Conservation (phyloP, 257 asterid genomes). For the Hygrophila difformis region DNA sequence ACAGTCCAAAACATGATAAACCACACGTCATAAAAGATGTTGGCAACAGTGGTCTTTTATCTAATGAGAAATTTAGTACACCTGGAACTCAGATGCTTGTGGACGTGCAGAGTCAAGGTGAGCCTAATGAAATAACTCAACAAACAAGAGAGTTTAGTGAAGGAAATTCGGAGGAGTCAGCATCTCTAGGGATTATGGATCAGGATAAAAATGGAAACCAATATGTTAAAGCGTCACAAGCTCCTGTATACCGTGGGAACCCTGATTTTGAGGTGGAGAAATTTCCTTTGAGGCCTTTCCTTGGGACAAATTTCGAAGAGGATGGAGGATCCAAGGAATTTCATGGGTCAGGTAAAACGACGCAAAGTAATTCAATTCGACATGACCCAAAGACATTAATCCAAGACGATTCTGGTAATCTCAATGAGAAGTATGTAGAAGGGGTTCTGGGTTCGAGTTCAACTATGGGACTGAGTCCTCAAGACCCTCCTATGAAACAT, state of each 20-base stretch:
- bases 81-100: conserved; percentile 11
- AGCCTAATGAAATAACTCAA: conserved; percentile 13
- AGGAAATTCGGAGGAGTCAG: conserved; percentile 10
- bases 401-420: conserved; percentile 15
- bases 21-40: conserved; percentile 13
- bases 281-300: conserved; percentile 57
- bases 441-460: conserved; percentile 18
- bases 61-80: conserved; percentile 14
- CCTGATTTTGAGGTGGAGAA: conserved; percentile 50
- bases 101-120: conserved; percentile 14
- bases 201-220: conserved; percentile 15
- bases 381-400: conserved; percentile 15
- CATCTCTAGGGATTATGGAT: conserved; percentile 16
- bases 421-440: conserved; percentile 16
- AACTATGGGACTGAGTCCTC: conserved; percentile 14
- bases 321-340: conserved; percentile 28
- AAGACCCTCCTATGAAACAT: conserved; percentile 20
- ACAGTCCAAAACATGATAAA: conserved; percentile 10
- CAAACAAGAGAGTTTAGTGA: conserved; percentile 17
- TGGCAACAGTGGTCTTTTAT: conserved; percentile 11
- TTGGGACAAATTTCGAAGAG: conserved; percentile 20
- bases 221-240: conserved; percentile 20
- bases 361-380: conserved; percentile 19
- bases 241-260: conserved; percentile 10
- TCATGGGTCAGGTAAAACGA: conserved; percentile 16